Evolutionary conservation across 2,329 filamentous ascomycete species (phyloP), one percentile per base, ranked within the genome.

Genomic region (Apiospora hydei): DNA sequence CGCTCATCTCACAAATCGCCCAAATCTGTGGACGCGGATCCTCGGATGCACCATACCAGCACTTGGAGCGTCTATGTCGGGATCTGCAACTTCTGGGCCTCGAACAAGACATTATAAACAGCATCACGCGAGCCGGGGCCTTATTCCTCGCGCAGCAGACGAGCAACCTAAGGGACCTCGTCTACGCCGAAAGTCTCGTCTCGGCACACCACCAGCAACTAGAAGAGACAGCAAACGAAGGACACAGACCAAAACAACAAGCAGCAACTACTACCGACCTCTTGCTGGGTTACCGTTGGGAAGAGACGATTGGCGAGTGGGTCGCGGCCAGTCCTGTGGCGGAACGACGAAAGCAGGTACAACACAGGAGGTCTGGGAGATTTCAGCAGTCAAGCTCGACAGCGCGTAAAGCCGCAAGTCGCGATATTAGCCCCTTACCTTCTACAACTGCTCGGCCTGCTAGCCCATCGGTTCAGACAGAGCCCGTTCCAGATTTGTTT

Each of bases 291-390:
- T 88, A 83, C 78, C 80, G 85, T 44, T 89, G 87, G 87, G 88
- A 89, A 76, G 87, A 88, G 75, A 85, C 84, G 64, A 88, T 89
- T 76, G 84, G 86, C 47, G 88, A 89, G 77, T 90, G 88, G 87
- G 84, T 89, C 69, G 85, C 83, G 24, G 82, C 80, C 51, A 88
- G 85, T 64, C 87, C 87, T 41, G 79, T 76, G 69, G 67, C 73
- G 49, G 78, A 79, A 67, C 76, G 41, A 67, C 57, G 61, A 51
- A 69, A 44, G 10, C 69, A 41, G 74, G 61, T 18, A n/a, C 66
- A 68, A 77, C 78, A 67, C 47, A 72, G 70, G 78, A 76, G 73
- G 71, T 71, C 70, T 70, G 73, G 72, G 69, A 71, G 74, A 73
- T 72, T 66, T 30, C 34, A 41, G 34, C 57, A n/a, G 57, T 21